A percentile compares a stretch with the other conserved stretches of the same genome.
These are phyloP conservation scores for Lojkania enalia DNA, from an alignment of 2,329 filamentous ascomycete species.

Conservation along the genomic window DNA sequence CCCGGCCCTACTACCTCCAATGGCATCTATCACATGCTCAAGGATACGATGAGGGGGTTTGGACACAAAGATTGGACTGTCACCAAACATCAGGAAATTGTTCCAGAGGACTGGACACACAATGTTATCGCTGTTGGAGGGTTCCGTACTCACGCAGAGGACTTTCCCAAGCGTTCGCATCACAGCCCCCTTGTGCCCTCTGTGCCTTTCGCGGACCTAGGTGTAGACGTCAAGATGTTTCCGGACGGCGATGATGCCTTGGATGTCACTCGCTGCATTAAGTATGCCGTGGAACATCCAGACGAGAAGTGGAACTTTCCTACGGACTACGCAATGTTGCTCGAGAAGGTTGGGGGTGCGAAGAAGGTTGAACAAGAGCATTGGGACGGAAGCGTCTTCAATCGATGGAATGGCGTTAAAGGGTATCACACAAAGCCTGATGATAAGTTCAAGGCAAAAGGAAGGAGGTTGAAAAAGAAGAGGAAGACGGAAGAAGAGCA, in stretches of 20 bases:
- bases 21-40: slow-evolving; percentile 12
- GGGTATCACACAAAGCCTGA: not conserved
- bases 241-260: slow-evolving; percentile 10
- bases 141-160: slow-evolving; percentile 3
- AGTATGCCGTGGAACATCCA: slow-evolving; percentile 8
- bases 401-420: slow-evolving; percentile 6
- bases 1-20: slow-evolving; percentile 14
- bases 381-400: slow-evolving; percentile 3
- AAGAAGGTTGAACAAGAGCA: not conserved
- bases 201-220: slow-evolving; percentile 12
- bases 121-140: slow-evolving; percentile 8
- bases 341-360: slow-evolving; percentile 8
- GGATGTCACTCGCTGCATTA: slow-evolving; percentile 12
- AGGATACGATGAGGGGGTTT: slow-evolving; percentile 22
- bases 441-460: not conserved
- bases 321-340: slow-evolving; percentile 8
- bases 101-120: slow-evolving; percentile 14
- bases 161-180: not conserved
- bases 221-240: slow-evolving; percentile 1
- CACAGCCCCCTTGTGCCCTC: not conserved
- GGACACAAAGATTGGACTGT: slow-evolving; percentile 25
- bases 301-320: slow-evolving; percentile 12
- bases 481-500: not conserved
- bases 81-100: slow-evolving; percentile 12
- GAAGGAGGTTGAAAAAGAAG: not conserved